These are phyloP conservation scores for Canariomyces notabilis DNA, from an alignment of 2,329 filamentous ascomycete species.

Conservation along the genomic window DNA sequence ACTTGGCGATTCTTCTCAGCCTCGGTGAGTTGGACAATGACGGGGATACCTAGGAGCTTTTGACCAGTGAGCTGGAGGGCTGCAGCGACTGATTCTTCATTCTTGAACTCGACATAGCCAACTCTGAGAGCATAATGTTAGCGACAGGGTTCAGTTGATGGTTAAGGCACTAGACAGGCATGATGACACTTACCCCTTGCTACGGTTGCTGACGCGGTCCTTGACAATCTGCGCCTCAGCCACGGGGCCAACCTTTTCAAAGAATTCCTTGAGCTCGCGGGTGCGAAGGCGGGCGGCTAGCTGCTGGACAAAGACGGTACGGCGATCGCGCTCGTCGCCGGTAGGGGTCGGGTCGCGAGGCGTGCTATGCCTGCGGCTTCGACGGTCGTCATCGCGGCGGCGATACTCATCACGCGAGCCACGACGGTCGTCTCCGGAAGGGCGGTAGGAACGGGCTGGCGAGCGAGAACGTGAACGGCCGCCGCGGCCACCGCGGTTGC, in stretches of 20 bases:
- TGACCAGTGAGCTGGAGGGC: slow-evolving; percentile 98
- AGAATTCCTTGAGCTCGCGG: slow-evolving; percentile 89
- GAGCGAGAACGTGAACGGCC: slow-evolving; percentile 68
- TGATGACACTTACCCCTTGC: slow-evolving; percentile 72
- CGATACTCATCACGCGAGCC: slow-evolving; percentile 40
- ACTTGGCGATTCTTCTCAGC: slow-evolving; percentile 99
- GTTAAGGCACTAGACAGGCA: slow-evolving; percentile 3
- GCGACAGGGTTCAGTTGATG: slow-evolving; percentile 22
- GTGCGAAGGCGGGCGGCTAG: slow-evolving; percentile 89
- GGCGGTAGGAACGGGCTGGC: slow-evolving; percentile 55
- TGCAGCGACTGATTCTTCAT: slow-evolving; percentile 86
- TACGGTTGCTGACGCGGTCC: slow-evolving; percentile 91
- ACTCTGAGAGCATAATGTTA: slow-evolving; percentile 58
- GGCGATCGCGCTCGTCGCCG: slow-evolving; percentile 92
- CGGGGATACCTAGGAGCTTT: slow-evolving; percentile 95
- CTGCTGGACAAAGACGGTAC: slow-evolving; percentile 98
- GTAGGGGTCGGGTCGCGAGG: slow-evolving; percentile 55
- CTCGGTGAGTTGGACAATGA: slow-evolving; percentile 97
- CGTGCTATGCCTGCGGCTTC: slow-evolving; percentile 29
- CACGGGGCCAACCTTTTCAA: slow-evolving; percentile 89
- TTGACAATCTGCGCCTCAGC: slow-evolving; percentile 99
- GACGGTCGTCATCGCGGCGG: slow-evolving; percentile 46
- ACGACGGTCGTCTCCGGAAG: slow-evolving; percentile 43
- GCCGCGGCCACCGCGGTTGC: slow-evolving; percentile 50
- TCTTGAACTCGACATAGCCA: slow-evolving; percentile 98